A percentile compares a stretch with the other conserved stretches of the same genome.
phyloP scores from a whole-genome alignment of 2,329 filamentous ascomycete species.

The Cephalotrichum gorgonifer region DNA sequence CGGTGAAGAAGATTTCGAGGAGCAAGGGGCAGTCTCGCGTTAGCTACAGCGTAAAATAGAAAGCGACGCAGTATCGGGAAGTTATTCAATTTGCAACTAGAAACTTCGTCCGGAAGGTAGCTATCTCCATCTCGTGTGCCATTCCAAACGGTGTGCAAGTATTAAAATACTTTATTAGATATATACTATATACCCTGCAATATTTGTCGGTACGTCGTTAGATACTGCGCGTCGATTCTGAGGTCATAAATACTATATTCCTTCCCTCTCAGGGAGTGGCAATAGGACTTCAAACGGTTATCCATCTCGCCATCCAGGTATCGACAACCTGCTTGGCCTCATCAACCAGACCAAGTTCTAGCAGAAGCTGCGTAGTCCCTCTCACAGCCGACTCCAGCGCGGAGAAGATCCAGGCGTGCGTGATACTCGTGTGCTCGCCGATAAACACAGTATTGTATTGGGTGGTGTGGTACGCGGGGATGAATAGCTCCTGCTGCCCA shows the following conservation, averaged over 20 bases:
- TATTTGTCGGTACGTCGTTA: too few relatives aligned
- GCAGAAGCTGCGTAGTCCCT: conserved; percentile 52
- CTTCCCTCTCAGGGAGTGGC: too few relatives aligned
- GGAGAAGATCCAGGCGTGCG: conserved; percentile 60
- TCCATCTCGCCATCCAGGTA: conserved; percentile 62
- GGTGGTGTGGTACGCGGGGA: conserved; percentile 64
- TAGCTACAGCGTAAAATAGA: conserved; percentile 22
- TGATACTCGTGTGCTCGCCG: conserved; percentile 60
- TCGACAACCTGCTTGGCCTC: conserved; percentile 55
- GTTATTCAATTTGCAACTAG: too few relatives aligned
- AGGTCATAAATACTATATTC: too few relatives aligned
- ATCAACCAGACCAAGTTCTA: conserved; percentile 55
- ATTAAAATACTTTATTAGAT: too few relatives aligned
- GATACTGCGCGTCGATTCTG: too few relatives aligned
- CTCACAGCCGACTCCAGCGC: conserved; percentile 59
- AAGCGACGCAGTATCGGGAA: too few relatives aligned
- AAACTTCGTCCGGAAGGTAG: too few relatives aligned
- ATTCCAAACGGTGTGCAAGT: too few relatives aligned
- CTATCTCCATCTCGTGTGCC: too few relatives aligned
- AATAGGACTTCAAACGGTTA: conserved; percentile 31
- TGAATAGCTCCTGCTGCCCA: conserved; percentile 58
- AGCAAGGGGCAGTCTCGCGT: conserved; percentile 54
- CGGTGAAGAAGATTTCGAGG: conserved; percentile 57
- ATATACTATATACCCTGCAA: too few relatives aligned
- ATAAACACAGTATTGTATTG: conserved; percentile 50